Percentiles rank a stretch among this genome's conserved stretches.
phyloP scores from a whole-genome alignment of 75 land plant genomes.

The Sequoiadendron giganteum region DNA sequence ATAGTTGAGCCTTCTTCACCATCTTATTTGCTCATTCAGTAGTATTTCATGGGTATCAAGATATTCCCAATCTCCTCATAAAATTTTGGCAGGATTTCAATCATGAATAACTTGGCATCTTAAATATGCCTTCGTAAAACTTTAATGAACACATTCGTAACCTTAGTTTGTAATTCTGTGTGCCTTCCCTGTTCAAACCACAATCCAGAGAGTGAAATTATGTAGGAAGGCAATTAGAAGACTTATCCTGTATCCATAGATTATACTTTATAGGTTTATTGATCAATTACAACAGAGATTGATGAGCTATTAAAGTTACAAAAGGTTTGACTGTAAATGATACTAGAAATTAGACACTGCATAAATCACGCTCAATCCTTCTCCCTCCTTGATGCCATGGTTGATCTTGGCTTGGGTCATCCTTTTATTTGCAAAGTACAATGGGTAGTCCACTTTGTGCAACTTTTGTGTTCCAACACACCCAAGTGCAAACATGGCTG shows the following conservation, averaged over 20 bases:
- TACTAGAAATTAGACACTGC: background rate
- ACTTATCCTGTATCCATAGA: no score
- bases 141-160: no score
- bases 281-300: background rate
- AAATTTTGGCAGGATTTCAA: background rate
- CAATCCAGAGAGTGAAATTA: background rate
- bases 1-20: background rate
- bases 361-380: no score
- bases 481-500: background rate
- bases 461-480: background rate
- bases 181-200: background rate
- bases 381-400: background rate
- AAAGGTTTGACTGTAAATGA: background rate
- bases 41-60: background rate
- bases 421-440: background rate
- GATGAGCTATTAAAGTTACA: background rate
- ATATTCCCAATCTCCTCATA: background rate
- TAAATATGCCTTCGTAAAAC: background rate
- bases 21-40: background rate
- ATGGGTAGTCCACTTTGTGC: no score
- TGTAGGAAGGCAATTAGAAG: background rate
- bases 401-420: background rate
- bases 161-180: background rate
- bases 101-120: background rate
- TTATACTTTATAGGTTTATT: background rate